Evolutionary conservation across 305 asterid species (phyloP).

Genomic region (Fraxinus angustifolia): DNA sequence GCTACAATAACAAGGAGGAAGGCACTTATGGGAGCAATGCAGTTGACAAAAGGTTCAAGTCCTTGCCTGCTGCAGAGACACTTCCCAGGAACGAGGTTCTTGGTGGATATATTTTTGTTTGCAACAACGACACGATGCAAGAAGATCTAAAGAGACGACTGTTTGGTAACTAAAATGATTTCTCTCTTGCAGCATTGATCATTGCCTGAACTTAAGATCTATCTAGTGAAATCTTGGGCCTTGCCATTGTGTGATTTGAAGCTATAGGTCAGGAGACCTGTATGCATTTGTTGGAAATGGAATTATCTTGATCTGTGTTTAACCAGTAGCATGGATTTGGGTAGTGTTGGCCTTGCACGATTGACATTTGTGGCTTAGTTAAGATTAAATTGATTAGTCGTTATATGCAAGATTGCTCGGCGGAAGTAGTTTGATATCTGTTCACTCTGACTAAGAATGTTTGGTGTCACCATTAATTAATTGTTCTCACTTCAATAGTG

Average conservation of each 20-base stretch:
- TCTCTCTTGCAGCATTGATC: not conserved
- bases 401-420: not conserved
- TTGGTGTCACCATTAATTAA: not conserved
- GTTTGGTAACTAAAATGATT: constrained; percentile 55
- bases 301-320: not conserved
- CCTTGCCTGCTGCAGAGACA: constrained; percentile 87
- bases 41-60: constrained; percentile 84
- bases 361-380: not conserved
- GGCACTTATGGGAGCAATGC: constrained; percentile 37
- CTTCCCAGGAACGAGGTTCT: constrained; percentile 91
- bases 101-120: constrained; percentile 94
- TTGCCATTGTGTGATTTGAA: constrained; percentile 7
- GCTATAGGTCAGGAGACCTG: not conserved
- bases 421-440: not conserved
- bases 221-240: not conserved
- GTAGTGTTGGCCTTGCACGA: not conserved
- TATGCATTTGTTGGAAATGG: not conserved
- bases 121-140: constrained; percentile 97
- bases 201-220: not conserved
- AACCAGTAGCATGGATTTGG: not conserved
- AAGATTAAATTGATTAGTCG: not conserved
- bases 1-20: constrained; percentile 47
- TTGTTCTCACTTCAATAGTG: not conserved
- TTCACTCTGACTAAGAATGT: not conserved
- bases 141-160: constrained; percentile 90